Evolutionary conservation across 495 filamentous ascomycete species (phyloP).

Genomic region (Penicillium tannophilum): DNA sequence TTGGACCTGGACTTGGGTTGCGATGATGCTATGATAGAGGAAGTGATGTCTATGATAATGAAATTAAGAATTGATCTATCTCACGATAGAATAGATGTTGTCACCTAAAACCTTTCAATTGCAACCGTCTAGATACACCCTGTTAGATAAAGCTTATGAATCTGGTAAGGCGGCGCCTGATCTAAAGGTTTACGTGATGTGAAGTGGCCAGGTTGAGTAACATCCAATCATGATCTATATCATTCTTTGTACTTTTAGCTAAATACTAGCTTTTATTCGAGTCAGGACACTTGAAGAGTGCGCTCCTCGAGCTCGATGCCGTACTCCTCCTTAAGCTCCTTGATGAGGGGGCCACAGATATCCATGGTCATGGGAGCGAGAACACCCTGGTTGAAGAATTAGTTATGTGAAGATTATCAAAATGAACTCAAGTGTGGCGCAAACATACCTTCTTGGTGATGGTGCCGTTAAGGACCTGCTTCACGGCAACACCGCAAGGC

Average conservation of each 20-base stretch:
- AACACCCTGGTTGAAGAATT: conserved; percentile 51
- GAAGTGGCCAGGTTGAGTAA: not conserved
- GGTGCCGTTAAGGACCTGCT: conserved; percentile 82
- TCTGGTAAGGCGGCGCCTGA: too few relatives aligned
- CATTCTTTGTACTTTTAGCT: conserved; percentile 21
- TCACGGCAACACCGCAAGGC: conserved; percentile 62
- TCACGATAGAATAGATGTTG: not conserved
- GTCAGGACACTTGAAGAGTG: conserved; percentile 34
- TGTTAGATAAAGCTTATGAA: not conserved
- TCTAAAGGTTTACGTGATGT: not conserved
- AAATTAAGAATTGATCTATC: conserved; percentile 24
- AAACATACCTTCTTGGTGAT: conserved; percentile 61
- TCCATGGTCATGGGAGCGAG: conserved; percentile 78
- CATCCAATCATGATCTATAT: conserved; percentile 18
- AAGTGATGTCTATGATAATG: conserved; percentile 33
- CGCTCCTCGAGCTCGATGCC: conserved; percentile 40
- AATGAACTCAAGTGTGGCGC: not conserved
- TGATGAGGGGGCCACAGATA: conserved; percentile 67
- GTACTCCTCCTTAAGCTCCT: conserved; percentile 53
- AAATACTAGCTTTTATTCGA: not conserved
- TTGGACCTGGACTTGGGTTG: conserved; percentile 13
- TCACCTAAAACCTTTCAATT: not conserved
- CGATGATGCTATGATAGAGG: conserved; percentile 38
- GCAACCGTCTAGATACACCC: not conserved
- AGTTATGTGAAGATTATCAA: conserved; percentile 1